These are phyloP conservation scores for Cupressus sempervirens DNA, from an alignment of 75 land plant species.

Conservation along the genomic window DNA sequence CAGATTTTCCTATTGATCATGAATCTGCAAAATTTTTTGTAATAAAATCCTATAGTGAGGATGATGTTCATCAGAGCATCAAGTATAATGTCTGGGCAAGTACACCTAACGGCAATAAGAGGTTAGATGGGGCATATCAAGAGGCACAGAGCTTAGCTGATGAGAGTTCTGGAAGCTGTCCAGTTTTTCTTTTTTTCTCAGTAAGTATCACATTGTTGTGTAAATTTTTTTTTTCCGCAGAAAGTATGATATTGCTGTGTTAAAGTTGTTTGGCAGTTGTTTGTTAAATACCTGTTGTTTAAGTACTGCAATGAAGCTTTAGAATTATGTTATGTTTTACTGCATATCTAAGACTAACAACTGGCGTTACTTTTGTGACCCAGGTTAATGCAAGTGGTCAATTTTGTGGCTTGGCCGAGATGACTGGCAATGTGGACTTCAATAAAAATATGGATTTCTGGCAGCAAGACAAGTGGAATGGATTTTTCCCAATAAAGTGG, in stretches of 20 bases:
- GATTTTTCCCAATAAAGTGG: conserved; percentile 70
- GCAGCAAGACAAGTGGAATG: conserved; percentile 82
- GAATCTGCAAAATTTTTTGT: conserved; percentile 26
- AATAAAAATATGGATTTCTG: conserved; percentile 66
- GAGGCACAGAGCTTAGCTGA: conserved; percentile 16
- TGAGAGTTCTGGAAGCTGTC: conserved; percentile 15
- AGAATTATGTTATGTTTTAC: not conserved
- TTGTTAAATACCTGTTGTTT: not conserved
- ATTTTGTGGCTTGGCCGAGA: conserved; percentile 73
- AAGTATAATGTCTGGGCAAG: conserved; percentile 36
- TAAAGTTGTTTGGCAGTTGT: not conserved
- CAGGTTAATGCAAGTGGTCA: conserved; percentile 88
- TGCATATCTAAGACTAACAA: not conserved
- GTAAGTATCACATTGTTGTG: conserved; percentile 13
- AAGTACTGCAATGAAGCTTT: not conserved
- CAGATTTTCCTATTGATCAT: conserved; percentile 30
- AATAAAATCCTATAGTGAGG: conserved; percentile 34
- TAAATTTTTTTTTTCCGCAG: conserved; percentile 33
- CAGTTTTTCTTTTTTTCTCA: conserved; percentile 33
- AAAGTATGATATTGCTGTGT: not conserved
- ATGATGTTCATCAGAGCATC: conserved; percentile 36
- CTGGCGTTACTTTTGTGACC: not conserved
- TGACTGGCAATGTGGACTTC: conserved; percentile 68
- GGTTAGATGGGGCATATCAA: conserved; percentile 25
- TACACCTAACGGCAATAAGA: conserved; percentile 32